phyloP scores from a whole-genome alignment of 176 grass and related monocot genomes.

The Sorghum bicolor region Sorghum_bicolor_NCBIv3 NC_012874.2:18629501-18630000 shows the following conservation, averaged over 20 bases:
- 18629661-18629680: background rate
- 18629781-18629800: background rate
- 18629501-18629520: background rate
- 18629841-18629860: slow-evolving; percentile 20
- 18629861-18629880: slow-evolving; percentile 36
- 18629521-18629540: background rate
- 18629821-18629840: background rate
- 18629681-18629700: background rate
- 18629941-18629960: background rate
- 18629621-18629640: background rate
- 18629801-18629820: background rate
- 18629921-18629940: no score
- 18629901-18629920: background rate
- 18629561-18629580: background rate
- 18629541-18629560: background rate
- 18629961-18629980: background rate
- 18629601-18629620: background rate
- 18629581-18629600: background rate
- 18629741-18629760: background rate
- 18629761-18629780: background rate
- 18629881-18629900: background rate
- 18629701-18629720: background rate
- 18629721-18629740: slow-evolving; percentile 7
- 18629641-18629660: background rate
- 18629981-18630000: background rate